Base-by-base conservation (phyloP, 2,329 filamentous ascomycete species). In the Capronia americana region DNA sequence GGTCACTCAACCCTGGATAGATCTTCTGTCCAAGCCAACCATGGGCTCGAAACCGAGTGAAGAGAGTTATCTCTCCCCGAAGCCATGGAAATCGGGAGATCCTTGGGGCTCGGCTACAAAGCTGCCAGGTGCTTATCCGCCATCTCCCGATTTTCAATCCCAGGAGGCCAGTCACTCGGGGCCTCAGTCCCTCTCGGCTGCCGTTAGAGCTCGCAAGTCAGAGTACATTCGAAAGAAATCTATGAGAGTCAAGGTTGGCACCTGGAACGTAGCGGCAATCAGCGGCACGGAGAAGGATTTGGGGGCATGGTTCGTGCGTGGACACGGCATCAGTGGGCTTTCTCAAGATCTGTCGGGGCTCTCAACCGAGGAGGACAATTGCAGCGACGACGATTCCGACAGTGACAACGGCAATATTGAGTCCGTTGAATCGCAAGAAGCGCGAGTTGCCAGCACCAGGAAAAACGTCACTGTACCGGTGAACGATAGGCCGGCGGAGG, bases 231-330 rank as follows among this genome's bases (percentile, higher is more conserved):
- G 88, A 44, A 86, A 88, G 51, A 89, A 89, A 76, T 86, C 86
- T 58, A 87, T 97, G 72, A 89, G 89, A 70, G 86, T 99, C 78
- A 97, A 97, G 79, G 85, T 99, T 59, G 95, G 94, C 50, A 90
- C 92, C 0, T 99, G 95, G 95, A 99, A 99, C 78, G 92, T 97
- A 17, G 95, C 93, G 3, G 89, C 90, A 1, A 89, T 91, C 70
- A 88, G 91, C 12, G 92, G 91, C 26, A 93, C 92, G 0, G 93
- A 97, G 77, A 91, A 92, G 71, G 95, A 98, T 75, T 81, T 99
- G 4, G 90, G 88, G 7, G 87, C 86, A 34, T 99, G 95, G 95
- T 97, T 99, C 76, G 85, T 96, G 7, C 83, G 88, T 11, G 91
- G 90, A 17, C 87, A 90, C 73, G 92, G 91, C 5, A 79, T 93